Conservation (phyloP, 176 grass and related monocot genomes). For the Alloteropsis semialata region DNA sequence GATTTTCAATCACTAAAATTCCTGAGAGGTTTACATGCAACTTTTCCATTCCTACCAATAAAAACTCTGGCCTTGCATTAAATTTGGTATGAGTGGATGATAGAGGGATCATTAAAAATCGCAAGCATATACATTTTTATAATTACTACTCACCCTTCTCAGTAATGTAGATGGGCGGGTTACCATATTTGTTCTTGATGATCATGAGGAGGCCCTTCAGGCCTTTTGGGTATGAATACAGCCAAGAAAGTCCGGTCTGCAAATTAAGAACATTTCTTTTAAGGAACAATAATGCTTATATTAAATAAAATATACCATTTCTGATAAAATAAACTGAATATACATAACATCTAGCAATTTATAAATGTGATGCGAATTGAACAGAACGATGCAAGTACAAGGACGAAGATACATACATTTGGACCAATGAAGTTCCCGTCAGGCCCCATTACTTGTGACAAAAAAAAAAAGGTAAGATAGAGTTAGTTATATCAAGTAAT, state of each 20-base stretch:
- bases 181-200: conserved; percentile 29
- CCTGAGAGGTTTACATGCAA: no score
- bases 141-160: conserved; percentile 28
- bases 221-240: conserved; percentile 18
- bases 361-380: no score
- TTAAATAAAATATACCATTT: background rate
- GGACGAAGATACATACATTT: background rate
- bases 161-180: conserved; percentile 34
- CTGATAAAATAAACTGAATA: background rate
- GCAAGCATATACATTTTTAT: background rate
- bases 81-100: no score
- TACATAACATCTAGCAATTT: background rate
- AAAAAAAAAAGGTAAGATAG: background rate
- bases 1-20: no score
- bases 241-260: background rate
- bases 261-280: no score
- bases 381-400: background rate
- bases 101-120: no score
- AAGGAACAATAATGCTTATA: background rate
- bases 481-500: no score
- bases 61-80: no score
- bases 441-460: background rate
- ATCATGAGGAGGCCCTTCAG: conserved; percentile 8
- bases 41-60: no score
- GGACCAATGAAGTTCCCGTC: background rate